Evolutionary conservation across 2,329 filamentous ascomycete genomes (phyloP).

Genomic region (Pseudogymnoascus sp.): DNA sequence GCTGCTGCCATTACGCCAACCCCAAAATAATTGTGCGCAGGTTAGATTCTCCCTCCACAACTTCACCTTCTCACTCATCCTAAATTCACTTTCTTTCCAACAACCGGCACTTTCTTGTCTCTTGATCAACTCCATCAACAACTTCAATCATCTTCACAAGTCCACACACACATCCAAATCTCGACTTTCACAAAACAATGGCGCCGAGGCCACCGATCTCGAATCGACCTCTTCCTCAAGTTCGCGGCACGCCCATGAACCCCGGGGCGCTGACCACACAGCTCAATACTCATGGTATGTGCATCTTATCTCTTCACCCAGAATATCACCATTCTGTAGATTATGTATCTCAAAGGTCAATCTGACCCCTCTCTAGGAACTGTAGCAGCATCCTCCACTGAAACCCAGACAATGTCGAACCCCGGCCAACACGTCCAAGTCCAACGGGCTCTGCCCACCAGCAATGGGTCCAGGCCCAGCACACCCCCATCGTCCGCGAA

Average conservation of each 20-base stretch:
- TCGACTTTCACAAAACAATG: neutral
- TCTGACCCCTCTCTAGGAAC: neutral
- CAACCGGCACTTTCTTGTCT: neutral
- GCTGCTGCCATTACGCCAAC: neutral
- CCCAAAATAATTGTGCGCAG: neutral
- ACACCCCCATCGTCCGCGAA: neutral
- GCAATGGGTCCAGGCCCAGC: neutral
- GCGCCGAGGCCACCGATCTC: neutral
- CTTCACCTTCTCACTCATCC: neutral
- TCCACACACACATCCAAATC: neutral
- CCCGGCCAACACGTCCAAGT: neutral
- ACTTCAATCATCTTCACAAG: neutral
- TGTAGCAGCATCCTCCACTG: neutral
- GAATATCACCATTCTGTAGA: neutral
- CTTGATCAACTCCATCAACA: neutral
- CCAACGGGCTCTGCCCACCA: neutral
- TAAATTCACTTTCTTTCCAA: neutral
- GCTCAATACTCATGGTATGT: neutral
- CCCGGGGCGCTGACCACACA: neutral
- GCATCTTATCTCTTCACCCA: neutral
- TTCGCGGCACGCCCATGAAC: neutral
- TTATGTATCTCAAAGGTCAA: neutral
- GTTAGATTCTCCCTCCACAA: neutral
- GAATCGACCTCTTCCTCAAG: conserved; percentile 5
- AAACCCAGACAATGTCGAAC: neutral